phyloP scores from a whole-genome alignment of 257 asterid species.

The Solanum sitiens region DNA sequence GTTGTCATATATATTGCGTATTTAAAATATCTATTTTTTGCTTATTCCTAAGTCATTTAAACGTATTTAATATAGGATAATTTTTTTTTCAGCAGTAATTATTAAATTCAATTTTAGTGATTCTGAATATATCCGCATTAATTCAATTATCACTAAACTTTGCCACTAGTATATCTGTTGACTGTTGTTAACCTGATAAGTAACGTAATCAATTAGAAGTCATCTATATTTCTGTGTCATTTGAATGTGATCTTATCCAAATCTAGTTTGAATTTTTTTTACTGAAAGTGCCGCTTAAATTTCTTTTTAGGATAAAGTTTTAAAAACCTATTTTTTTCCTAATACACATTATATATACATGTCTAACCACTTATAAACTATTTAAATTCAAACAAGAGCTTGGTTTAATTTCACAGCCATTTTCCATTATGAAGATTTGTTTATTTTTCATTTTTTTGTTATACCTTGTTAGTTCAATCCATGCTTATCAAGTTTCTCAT shows the following conservation, averaged over 20 bases:
- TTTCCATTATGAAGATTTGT: neutral
- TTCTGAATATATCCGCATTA: too few relatives aligned
- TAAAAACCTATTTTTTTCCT: neutral
- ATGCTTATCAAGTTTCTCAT: slow-evolving; percentile 25
- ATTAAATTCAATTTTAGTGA: too few relatives aligned
- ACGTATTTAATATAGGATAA: too few relatives aligned
- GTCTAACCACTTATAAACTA: neutral
- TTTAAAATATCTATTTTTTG: too few relatives aligned
- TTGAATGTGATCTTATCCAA: neutral
- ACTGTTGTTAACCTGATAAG: neutral
- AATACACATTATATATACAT: neutral
- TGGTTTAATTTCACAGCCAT: neutral
- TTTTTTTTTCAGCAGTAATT: too few relatives aligned
- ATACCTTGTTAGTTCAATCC: neutral
- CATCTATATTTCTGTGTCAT: neutral
- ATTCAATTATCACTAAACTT: neutral
- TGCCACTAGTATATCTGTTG: neutral
- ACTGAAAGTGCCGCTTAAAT: neutral
- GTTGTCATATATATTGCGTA: neutral
- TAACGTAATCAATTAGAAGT: neutral
- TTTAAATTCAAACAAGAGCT: neutral
- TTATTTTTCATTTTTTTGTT: neutral
- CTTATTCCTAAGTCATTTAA: too few relatives aligned
- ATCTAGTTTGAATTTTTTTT: neutral
- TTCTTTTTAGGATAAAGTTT: neutral